phyloP scores from a whole-genome alignment of 2,329 filamentous ascomycete species.

The Fusarium anguioides region DNA sequence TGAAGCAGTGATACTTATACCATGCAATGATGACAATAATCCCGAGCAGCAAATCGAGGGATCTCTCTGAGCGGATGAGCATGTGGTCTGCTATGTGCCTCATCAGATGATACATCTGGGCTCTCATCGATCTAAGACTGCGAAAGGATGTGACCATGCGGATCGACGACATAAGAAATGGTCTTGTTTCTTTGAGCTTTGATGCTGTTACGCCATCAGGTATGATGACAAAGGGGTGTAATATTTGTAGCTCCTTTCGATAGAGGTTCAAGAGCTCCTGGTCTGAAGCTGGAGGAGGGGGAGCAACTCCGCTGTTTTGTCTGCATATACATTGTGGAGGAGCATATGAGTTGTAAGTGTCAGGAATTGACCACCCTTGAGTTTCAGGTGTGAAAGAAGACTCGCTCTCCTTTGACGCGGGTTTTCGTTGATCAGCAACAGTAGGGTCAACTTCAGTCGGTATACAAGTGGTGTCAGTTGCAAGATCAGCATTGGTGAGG shows the following conservation, averaged over 20 bases:
- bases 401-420: conserved; percentile 35
- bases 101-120: conserved; percentile 62
- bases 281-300: conserved; percentile 57
- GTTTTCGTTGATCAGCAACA: conserved; percentile 40
- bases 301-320: conserved; percentile 53
- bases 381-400: conserved; percentile 19
- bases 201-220: conserved; percentile 51
- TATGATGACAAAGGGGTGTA: conserved; percentile 61
- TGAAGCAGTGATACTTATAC: conserved; percentile 66
- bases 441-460: conserved; percentile 44
- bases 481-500: conserved; percentile 40
- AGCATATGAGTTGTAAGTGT: conserved; percentile 59
- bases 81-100: conserved; percentile 60
- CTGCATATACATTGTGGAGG: conserved; percentile 61
- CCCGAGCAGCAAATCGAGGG: conserved; percentile 61
- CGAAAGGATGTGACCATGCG: conserved; percentile 62
- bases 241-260: conserved; percentile 54
- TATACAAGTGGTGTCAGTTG: conserved; percentile 45
- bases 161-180: conserved; percentile 62
- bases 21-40: conserved; percentile 62
- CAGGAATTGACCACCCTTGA: conserved; percentile 51
- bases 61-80: conserved; percentile 61
- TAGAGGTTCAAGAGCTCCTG: conserved; percentile 59
- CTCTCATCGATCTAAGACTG: conserved; percentile 59
- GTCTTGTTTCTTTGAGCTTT: conserved; percentile 53